A percentile compares a stretch with the other conserved stretches of the same genome.
These are phyloP conservation scores for Dipodascus albidus DNA, from an alignment of 805 yeast genomes.

Conservation along the genomic window DNA sequence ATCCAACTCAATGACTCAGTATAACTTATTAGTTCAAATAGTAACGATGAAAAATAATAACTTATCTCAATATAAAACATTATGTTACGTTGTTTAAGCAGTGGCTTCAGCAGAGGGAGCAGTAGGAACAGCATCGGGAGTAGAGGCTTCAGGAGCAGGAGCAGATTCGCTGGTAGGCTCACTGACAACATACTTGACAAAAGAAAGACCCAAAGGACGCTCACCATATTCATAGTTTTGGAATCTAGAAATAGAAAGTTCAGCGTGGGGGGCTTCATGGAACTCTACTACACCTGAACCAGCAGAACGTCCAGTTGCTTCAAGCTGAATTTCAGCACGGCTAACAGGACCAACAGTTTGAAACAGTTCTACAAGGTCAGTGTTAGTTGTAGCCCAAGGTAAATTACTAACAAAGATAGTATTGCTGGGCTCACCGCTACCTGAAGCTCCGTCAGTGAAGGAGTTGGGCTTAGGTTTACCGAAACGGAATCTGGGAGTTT, in stretches of 20 bases:
- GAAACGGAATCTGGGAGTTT: not conserved
- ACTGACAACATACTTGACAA: slow-evolving; percentile 35
- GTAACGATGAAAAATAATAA: not conserved
- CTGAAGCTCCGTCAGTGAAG: slow-evolving; percentile 56
- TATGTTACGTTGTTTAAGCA: not conserved
- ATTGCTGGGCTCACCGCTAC: slow-evolving; percentile 48
- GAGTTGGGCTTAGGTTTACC: slow-evolving; percentile 23
- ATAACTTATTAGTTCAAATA: not conserved
- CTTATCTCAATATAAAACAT: not conserved
- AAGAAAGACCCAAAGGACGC: slow-evolving; percentile 57
- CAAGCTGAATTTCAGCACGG: slow-evolving; percentile 65
- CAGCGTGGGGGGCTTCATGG: slow-evolving; percentile 54
- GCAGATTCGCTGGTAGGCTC: not conserved
- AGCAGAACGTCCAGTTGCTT: slow-evolving; percentile 50
- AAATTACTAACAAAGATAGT: slow-evolving; percentile 63
- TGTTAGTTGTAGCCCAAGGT: slow-evolving; percentile 81
- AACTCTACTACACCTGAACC: slow-evolving; percentile 85
- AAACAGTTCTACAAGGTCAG: slow-evolving; percentile 75
- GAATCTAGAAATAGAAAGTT: slow-evolving; percentile 60
- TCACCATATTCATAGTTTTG: slow-evolving; percentile 79
- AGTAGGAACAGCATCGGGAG: not conserved
- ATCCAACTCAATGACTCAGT: not conserved
- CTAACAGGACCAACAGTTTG: slow-evolving; percentile 70
- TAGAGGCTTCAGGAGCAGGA: not conserved
- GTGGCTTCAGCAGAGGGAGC: not conserved